Base-by-base conservation (phyloP, 257 asterid species). In the Plantago ovata region DNA sequence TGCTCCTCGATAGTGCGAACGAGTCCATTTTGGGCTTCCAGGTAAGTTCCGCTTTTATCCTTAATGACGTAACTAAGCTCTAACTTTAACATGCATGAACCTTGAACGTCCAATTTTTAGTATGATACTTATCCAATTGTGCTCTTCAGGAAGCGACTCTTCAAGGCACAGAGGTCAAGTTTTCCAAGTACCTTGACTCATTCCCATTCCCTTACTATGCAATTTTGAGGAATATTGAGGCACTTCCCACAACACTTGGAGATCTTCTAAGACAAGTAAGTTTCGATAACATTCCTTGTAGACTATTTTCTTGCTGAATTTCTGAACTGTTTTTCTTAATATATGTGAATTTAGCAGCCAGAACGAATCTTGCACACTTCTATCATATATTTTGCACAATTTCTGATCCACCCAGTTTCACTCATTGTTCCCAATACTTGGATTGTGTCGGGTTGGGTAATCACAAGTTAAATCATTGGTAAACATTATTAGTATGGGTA, bases 221-320 rank as follows among this genome's bases (percentile, higher is more conserved):
- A 40, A 94, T 93, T 42, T 78, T 93, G 62, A 86, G 77, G 81
- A 81, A 89, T 75, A 82, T 84, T 13, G 94, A 84, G 61, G 93
- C 94, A 18, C 98, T 93, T 70, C 98, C 98, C 10, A 68, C 89
- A 59, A 82, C 95, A 7, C 89, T 89, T 1, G 95, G 94, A 2
- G 97, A 89, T 69, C 87, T 93, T 36, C 57, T 93, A 70, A 84
- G 96, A 89, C 99, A 89, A 69, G 98, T 88, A 67, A 68, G 86
- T 59, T 65, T 16, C 13, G 28, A 20, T 36, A 14, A 24, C 12
- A 15, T 14, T 12, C 42, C 24, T 8, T 11, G 13, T 21, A 47
- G 50, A n/a, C 10, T n/a, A 14, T n/a, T 48, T 15, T 10, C 19
- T 46, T 10, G 23, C 52, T 15, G 19, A 46, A 46, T 23, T 23